Evolutionary conservation across 768 basidiomycete species (phyloP), one percentile per base, ranked within the genome.

Genomic region (Macrolepiota dolichaula): DNA sequence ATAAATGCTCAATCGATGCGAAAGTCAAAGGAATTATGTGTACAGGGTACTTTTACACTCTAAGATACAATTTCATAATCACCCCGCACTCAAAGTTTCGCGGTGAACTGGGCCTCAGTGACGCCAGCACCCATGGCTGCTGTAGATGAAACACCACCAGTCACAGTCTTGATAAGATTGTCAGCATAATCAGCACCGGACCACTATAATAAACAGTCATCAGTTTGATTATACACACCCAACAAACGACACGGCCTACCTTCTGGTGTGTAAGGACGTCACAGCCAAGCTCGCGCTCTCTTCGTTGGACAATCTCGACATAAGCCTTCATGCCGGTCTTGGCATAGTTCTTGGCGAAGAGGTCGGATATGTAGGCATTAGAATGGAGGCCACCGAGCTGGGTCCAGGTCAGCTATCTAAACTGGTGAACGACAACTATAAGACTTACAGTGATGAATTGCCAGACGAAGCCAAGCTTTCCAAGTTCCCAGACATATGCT

Each of bases 91-190:
- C 52, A 77, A 64, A 75, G 65, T 66, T 78, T 79, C 25, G 77
- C 55, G 44, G 64, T 69, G 76, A 96, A 97, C 73, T 96, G 95
- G 38, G 87, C 75, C 77, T 97, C 95, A 0, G 95, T 97, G 32
- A 96, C 94, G 59, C 96, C 96, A 67, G 87, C 87, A 53, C 96
- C 97, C 96, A 98, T 98, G n/a, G 97, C 96, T n/a, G 96, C 85
- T 10, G 96, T 98, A 51, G 94, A 95, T 38, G 94, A 96, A 63
- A 99, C 85, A 61, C 97, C 97, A 25, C 97, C 97, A 37, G 97
- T 99, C 58, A 98, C 93, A 6, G 96, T 96, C 85, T 94, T 95
- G 76, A 97, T 83, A 57, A 96, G 74, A 64, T 85, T 88, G 73
- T 97, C 95, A 37, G 91, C 91, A 67, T 93, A 96, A 73, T 96